Evolutionary conservation across 345 rosid species (phyloP).

Genomic region (Xanthoceras sorbifolium): DNA sequence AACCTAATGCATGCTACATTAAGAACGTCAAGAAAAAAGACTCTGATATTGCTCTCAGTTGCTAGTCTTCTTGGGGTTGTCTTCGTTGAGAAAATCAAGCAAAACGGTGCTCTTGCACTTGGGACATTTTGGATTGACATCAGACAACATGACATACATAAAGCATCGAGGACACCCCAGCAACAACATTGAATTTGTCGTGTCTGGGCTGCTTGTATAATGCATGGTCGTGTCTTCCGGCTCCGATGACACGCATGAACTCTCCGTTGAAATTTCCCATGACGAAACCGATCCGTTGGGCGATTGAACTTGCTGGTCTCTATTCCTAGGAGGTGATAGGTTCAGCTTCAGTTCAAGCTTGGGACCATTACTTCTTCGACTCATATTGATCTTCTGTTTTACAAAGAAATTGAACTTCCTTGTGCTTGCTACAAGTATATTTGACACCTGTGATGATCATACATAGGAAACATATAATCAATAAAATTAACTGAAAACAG

Average conservation of each 20-base stretch:
- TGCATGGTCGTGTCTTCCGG: conserved; percentile 20
- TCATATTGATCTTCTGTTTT: conserved; percentile 18
- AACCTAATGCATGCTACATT: background rate
- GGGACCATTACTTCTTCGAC: conserved; percentile 26
- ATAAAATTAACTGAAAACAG: background rate
- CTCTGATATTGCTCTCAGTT: conserved; percentile 7
- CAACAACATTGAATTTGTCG: conserved; percentile 37
- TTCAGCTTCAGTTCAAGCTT: conserved; percentile 52
- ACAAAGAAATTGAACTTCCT: background rate
- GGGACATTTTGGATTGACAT: conserved; percentile 56
- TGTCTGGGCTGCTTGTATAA: conserved; percentile 21
- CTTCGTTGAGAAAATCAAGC: conserved; percentile 44
- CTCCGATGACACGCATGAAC: conserved; percentile 54
- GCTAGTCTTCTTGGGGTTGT: conserved; percentile 20
- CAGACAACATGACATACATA: conserved; percentile 64
- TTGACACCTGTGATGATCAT: background rate
- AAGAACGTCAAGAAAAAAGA: background rate
- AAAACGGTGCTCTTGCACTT: conserved; percentile 58
- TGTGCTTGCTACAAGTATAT: background rate
- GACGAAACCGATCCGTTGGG: conserved; percentile 23
- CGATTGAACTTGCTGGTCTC: conserved; percentile 11
- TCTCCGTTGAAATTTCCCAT: conserved; percentile 25
- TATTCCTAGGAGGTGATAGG: conserved; percentile 37
- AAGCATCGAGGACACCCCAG: conserved; percentile 65
- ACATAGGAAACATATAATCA: background rate